Percentiles rank a stretch among this genome's conserved stretches.
Evolutionary conservation across 495 filamentous ascomycete genomes (phyloP).

Genomic region (Aspergillus sparsus): DNA sequence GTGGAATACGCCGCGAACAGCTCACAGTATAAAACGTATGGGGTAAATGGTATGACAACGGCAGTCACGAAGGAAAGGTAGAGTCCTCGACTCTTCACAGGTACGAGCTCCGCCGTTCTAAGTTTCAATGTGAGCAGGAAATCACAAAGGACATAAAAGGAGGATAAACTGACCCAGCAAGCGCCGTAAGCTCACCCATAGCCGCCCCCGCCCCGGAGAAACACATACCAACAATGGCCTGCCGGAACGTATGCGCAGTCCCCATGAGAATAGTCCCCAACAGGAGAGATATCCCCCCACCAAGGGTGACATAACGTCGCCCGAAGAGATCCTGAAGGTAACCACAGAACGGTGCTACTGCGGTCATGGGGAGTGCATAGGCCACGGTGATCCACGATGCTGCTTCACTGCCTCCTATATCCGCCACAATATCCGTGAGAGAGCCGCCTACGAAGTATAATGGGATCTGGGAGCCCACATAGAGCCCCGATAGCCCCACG

Average conservation of each 20-base stretch:
- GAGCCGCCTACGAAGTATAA: neutral
- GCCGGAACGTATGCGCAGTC: neutral
- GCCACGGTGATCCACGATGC: constrained; percentile 1
- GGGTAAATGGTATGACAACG: neutral
- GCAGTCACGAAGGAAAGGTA: neutral
- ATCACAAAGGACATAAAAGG: neutral
- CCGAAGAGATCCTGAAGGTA: constrained; percentile 1
- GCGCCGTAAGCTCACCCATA: neutral
- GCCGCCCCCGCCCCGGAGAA: neutral
- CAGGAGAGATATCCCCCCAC: neutral
- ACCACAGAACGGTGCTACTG: neutral
- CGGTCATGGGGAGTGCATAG: neutral
- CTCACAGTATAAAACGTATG: neutral
- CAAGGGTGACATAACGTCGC: neutral
- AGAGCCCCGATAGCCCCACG: neutral
- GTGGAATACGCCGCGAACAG: neutral
- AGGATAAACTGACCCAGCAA: neutral
- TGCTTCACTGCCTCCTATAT: neutral
- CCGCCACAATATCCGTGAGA: neutral
- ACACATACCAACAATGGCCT: neutral
- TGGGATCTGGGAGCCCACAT: neutral
- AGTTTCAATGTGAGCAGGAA: neutral
- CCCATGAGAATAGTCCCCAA: neutral
- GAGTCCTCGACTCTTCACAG: neutral
- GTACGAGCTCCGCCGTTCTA: neutral